phyloP scores from a whole-genome alignment of 176 grass and related monocot genomes.

The Cenchrus americanus region DNA sequence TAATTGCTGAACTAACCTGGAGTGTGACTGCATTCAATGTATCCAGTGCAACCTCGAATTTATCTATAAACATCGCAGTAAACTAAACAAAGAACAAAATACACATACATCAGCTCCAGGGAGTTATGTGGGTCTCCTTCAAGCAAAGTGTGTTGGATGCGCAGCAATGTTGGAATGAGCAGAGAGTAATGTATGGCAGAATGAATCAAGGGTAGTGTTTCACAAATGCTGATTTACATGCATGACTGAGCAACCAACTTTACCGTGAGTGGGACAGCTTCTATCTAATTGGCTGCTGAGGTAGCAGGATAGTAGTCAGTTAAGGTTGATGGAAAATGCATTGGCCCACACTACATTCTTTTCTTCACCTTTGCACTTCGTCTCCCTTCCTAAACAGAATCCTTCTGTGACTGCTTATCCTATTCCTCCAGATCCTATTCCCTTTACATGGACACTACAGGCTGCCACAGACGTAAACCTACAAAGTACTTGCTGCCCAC shows the following conservation, averaged over 20 bases:
- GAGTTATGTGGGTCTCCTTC: not conserved
- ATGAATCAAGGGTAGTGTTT: no score
- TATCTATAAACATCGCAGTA: not conserved
- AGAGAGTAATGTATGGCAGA: not conserved
- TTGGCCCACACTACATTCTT: not conserved
- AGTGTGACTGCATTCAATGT: not conserved
- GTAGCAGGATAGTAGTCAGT: not conserved
- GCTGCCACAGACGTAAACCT: not conserved
- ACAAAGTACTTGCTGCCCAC: not conserved
- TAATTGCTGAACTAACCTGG: not conserved
- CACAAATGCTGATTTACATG: no score
- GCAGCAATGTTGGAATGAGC: not conserved
- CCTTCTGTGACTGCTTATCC: not conserved
- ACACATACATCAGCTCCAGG: not conserved
- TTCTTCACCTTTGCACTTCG: not conserved
- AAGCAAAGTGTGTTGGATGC: not conserved
- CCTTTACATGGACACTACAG: not conserved
- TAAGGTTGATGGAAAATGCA: not conserved
- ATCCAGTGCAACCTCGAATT: not conserved
- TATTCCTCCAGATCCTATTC: not conserved
- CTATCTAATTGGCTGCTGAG: not conserved
- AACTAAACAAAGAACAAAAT: not conserved
- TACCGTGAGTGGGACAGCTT: not conserved
- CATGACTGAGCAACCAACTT: no score
- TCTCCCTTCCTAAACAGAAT: not conserved